Percentiles rank a stretch among this genome's conserved stretches.
These are phyloP conservation scores for Gaertneriomyces sp. DNA, from an alignment of 192 early-diverging fungal genomes.

Conservation along the genomic window DNA sequence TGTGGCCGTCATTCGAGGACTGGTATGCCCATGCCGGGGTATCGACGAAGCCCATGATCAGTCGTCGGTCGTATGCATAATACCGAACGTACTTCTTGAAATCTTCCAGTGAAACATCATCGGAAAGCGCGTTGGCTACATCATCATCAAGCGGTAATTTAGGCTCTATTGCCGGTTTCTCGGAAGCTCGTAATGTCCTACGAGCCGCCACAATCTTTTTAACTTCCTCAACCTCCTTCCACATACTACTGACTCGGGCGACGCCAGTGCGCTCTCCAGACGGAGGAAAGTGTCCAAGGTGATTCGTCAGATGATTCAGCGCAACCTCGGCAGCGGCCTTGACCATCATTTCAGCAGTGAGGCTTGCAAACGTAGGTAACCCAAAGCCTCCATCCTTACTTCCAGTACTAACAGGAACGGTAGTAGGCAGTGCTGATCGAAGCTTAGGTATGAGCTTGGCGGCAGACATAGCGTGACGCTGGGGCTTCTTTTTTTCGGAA, in stretches of 20 bases:
- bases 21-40: conserved; percentile 37
- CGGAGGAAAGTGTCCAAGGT: conserved; percentile 69
- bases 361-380: conserved; percentile 49
- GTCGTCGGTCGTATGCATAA: conserved; percentile 64
- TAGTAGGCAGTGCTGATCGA: neutral
- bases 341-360: conserved; percentile 53
- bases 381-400: conserved; percentile 48
- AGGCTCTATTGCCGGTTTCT: neutral
- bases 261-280: conserved; percentile 60
- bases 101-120: conserved; percentile 13
- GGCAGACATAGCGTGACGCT: conserved; percentile 19
- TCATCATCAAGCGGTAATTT: conserved; percentile 4
- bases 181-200: neutral
- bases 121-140: neutral
- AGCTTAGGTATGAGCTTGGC: conserved; percentile 33
- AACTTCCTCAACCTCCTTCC: conserved; percentile 53
- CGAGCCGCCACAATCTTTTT: conserved; percentile 22
- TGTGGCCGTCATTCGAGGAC: neutral
- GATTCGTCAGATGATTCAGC: conserved; percentile 66
- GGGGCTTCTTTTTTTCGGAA: conserved; percentile 16
- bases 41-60: conserved; percentile 69
- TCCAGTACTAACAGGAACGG: conserved; percentile 29
- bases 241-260: conserved; percentile 56
- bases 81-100: conserved; percentile 53
- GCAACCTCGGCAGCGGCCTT: conserved; percentile 72